Evolutionary conservation across 106 monocot genomes (phyloP).

Genomic region (Vanilla planifolia): DNA sequence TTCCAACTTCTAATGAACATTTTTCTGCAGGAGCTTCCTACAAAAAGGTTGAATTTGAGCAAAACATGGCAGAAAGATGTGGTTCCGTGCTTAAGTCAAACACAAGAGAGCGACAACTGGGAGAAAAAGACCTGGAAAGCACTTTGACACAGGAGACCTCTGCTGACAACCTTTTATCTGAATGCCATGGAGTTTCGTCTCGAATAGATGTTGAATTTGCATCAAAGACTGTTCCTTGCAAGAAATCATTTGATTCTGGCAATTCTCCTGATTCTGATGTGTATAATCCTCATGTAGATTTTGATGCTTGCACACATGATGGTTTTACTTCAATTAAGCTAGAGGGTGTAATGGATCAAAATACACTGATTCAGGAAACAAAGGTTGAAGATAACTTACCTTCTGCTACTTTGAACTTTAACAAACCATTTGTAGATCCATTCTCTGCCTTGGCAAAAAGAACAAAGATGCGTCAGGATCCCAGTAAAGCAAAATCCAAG

Average conservation of each 20-base stretch:
- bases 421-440: background rate
- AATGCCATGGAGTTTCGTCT: slow-evolving; percentile 39
- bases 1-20: slow-evolving; percentile 8
- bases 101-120: slow-evolving; percentile 18
- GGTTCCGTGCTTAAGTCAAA: slow-evolving; percentile 1
- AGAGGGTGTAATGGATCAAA: slow-evolving; percentile 16
- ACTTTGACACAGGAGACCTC: slow-evolving; percentile 62
- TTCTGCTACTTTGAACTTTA: slow-evolving; percentile 15
- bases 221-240: slow-evolving; percentile 19
- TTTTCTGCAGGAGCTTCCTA: background rate
- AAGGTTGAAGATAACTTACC: slow-evolving; percentile 11
- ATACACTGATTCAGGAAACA: slow-evolving; percentile 6
- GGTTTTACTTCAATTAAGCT: slow-evolving; percentile 11
- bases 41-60: slow-evolving; percentile 4
- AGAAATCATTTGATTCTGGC: slow-evolving; percentile 20
- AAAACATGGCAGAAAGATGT: slow-evolving; percentile 10
- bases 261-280: slow-evolving; percentile 76
- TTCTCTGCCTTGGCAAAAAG: slow-evolving; percentile 6
- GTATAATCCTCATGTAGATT: slow-evolving; percentile 34
- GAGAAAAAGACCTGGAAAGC: slow-evolving; percentile 67
- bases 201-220: slow-evolving; percentile 9
- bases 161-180: slow-evolving; percentile 25
- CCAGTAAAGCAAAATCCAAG: background rate
- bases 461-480: background rate
- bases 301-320: slow-evolving; percentile 15